Conservation (phyloP, 2,329 filamentous ascomycete genomes). For the Calonectria montana region DNA sequence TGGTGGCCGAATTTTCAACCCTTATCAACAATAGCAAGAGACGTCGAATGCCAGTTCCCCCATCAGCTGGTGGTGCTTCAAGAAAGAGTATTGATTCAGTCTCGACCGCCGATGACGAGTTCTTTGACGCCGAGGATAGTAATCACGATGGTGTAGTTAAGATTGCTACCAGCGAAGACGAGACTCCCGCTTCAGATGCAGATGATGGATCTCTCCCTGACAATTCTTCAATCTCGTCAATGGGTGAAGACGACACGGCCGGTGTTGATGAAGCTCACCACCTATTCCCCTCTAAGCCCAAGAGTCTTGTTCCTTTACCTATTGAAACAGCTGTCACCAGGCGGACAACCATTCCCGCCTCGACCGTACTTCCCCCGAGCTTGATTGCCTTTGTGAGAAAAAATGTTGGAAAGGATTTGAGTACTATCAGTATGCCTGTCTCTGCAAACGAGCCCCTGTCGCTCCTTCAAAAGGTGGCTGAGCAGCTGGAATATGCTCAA, state of each 20-base stretch:
- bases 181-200: conserved; percentile 66
- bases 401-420: conserved; percentile 97
- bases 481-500: conserved; percentile 90
- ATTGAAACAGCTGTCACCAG: conserved; percentile 73
- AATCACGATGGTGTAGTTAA: conserved; percentile 74
- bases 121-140: conserved; percentile 86
- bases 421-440: conserved; percentile 96
- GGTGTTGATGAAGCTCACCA: conserved; percentile 69
- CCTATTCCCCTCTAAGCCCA: conserved; percentile 81
- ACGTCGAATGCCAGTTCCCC: conserved; percentile 70
- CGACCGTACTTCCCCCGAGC: conserved; percentile 85
- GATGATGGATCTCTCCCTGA: conserved; percentile 66
- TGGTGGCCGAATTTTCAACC: conserved; percentile 83
- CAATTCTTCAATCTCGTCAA: conserved; percentile 69
- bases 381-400: conserved; percentile 95
- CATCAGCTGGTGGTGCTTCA: conserved; percentile 57
- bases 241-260: conserved; percentile 68
- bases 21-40: conserved; percentile 84
- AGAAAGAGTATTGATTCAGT: conserved; percentile 83
- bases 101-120: conserved; percentile 79
- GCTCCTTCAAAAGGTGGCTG: conserved; percentile 86
- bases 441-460: conserved; percentile 95
- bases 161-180: conserved; percentile 78
- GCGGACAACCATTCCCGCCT: conserved; percentile 76
- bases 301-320: conserved; percentile 81